Base-by-base conservation (phyloP, 148 eudicot genomes). In the Silene conica region DNA sequence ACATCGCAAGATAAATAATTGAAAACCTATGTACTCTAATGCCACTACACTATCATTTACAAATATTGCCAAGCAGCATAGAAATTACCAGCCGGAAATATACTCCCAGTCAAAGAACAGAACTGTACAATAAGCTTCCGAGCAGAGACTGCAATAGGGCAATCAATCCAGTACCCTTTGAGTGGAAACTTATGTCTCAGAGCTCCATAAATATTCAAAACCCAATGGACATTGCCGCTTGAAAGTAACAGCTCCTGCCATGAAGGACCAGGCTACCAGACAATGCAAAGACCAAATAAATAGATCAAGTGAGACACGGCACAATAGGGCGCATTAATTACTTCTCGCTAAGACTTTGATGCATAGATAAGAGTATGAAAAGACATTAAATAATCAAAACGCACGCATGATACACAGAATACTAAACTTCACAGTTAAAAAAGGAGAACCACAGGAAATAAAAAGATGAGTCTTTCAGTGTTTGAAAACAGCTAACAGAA, bases 111-210 rank as follows among this genome's bases (percentile, higher is more conserved):
- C 83, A 95, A 82, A 46, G 97, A 89, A 85, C 92, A 95, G 73
- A 95, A 80, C 77, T 90, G 97, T 68, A 95, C 87, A 71, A 95
- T 79, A 73, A 90, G 96, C 77, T 90, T 96, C 70, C 97, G 87
- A 79, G 96, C 90, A 78, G 97, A 85, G 70, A 90, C 96, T n/a
- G 99, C 99, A 74, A 96, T 88, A 71, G 96, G 97, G 74, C 99
- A 92, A 76, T 96, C 99, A 80, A 92, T 78, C 99, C 99, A 96
- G 84, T 89, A 90, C 19, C 94, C 91, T 78, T 89, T 79, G 69
- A 78, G 78, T 8, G 88, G 81, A 55, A 92, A 92, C 80, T 96
- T 96, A 68, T 84, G 89, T 78, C 99, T 86, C 82, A 92, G 79
- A 55, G 87, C 89, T 73, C 85, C 89, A 79, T 96, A 96, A 41